Percentiles rank a stretch among this genome's conserved stretches.
Conservation (phyloP, 345 rosid genomes). For the Lumnitzera littorea region DNA sequence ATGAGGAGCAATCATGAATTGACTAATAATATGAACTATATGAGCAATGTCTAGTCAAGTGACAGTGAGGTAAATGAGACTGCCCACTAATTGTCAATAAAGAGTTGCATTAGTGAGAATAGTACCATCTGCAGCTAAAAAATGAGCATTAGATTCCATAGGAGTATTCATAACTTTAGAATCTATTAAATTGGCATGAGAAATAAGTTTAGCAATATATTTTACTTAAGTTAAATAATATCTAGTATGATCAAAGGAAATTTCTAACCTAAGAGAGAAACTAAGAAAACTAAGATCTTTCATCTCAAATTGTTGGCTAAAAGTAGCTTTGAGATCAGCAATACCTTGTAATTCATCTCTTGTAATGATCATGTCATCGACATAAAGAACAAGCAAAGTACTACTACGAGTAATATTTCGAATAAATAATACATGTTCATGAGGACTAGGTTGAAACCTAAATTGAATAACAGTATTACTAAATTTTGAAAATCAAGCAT, state of each 20-base stretch:
- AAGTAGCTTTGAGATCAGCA: not conserved
- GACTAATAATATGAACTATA: no score
- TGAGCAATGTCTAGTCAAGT: not conserved
- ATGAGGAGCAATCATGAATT: slow-evolving; percentile 5
- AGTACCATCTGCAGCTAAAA: not conserved
- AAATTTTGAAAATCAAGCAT: slow-evolving; percentile 9
- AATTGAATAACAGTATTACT: not conserved
- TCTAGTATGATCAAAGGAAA: not conserved
- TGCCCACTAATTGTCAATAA: slow-evolving; percentile 5
- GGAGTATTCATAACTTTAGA: not conserved
- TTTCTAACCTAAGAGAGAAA: slow-evolving; percentile 4
- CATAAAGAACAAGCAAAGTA: not conserved
- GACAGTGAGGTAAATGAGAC: slow-evolving; percentile 4
- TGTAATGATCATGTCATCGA: slow-evolving; percentile 11
- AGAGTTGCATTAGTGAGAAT: not conserved
- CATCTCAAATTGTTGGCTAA: not conserved
- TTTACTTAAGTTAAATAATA: not conserved
- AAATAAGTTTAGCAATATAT: not conserved
- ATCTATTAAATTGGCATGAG: not conserved
- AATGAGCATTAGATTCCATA: not conserved
- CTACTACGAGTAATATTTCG: not conserved
- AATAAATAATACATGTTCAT: not conserved
- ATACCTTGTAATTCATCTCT: not conserved
- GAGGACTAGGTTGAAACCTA: not conserved
- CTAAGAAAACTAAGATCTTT: slow-evolving; percentile 3